Evolutionary conservation across 352 stramenopile species (phyloP), one percentile per base, ranked within the genome.

Genomic region (Aphanomyces stellatus): DNA sequence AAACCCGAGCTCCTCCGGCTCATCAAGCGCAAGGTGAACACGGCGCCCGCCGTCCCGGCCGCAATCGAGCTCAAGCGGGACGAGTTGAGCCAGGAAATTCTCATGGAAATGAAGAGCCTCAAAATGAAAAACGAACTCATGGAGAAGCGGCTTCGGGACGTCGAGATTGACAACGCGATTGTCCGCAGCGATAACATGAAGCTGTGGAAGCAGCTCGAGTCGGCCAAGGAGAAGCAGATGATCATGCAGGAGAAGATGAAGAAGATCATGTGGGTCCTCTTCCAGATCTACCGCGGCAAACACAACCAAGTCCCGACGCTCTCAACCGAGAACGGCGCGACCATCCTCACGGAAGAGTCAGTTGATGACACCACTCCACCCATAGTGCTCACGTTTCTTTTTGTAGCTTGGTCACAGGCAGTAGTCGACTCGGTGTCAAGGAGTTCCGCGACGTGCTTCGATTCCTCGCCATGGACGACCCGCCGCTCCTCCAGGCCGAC

Each of bases 191-290:
- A 95, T 68, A 95, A 95, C 49, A 46, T 92, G 33, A 95, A 93
- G 76, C 64, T 95, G 62, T 95, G 87, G 87, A 95, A 95, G 57
- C 83, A 93, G 53, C 63, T 93, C 17, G 85, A 92, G 65, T 70
- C 79, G 0, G 81, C 87, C 40, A 93, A 95, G 68, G 85, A 95
- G 70, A 93, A 93, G 60, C 87, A 95, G 71, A 62, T 93, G 69
- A 78, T 93, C 41, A 95, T 95, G 87, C 85, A 95, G 62, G 85
- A 92, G 62, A 95, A 95, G 70, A 90, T 95, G 74, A 93, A 95
- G 74, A 95, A 95, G 75, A 95, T 95, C 63, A 89, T 95, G 80
- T 95, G 85, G 85, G 90, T 95, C 30, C 62, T 95, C 48, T 95
- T 90, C 65, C 85, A 95, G 72, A 93, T 95, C 71, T 94, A 94